Percentiles rank a stretch among this genome's conserved stretches.
Evolutionary conservation across 106 monocot genomes (phyloP).

Genomic region (Narthecium ossifragum): DNA sequence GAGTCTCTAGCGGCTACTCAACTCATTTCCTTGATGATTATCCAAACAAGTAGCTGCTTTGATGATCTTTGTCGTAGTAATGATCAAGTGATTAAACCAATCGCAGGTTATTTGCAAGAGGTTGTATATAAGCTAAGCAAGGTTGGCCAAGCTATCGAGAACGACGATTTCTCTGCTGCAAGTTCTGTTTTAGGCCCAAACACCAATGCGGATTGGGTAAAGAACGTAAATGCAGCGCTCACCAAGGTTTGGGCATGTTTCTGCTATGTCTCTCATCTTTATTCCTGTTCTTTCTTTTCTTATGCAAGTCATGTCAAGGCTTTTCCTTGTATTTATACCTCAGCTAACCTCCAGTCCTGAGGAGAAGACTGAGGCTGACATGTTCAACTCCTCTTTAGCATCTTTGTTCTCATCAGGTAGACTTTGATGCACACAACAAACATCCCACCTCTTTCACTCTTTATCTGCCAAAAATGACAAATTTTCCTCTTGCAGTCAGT

Average conservation of each 20-base stretch:
- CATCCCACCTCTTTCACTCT: not conserved
- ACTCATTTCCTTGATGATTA: too few species aligned
- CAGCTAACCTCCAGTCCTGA: conserved; percentile 79
- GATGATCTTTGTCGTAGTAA: too few species aligned
- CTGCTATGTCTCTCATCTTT: too few species aligned
- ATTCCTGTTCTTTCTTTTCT: too few species aligned
- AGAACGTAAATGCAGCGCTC: conserved; percentile 71
- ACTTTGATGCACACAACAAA: not conserved
- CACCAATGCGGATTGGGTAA: conserved; percentile 48
- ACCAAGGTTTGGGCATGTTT: conserved; percentile 38
- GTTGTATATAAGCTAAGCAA: conserved; percentile 84
- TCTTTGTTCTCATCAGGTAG: conserved; percentile 84
- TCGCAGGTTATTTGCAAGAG: conserved; percentile 89
- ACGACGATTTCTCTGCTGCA: conserved; percentile 60
- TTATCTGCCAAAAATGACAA: too few species aligned
- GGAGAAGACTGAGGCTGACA: conserved; percentile 56
- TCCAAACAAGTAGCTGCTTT: too few species aligned
- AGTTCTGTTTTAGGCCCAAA: conserved; percentile 48
- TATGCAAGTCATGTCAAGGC: too few species aligned
- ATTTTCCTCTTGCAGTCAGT: conserved; percentile 47
- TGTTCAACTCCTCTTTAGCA: conserved; percentile 76
- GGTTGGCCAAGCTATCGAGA: conserved; percentile 91
- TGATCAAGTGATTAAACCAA: too few species aligned
- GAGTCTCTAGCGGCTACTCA: too few species aligned
- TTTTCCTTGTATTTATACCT: too few species aligned